phyloP scores from a whole-genome alignment of 1,284 basidiomycete species.

The Cutaneotrichosporon curvatum region DNA sequence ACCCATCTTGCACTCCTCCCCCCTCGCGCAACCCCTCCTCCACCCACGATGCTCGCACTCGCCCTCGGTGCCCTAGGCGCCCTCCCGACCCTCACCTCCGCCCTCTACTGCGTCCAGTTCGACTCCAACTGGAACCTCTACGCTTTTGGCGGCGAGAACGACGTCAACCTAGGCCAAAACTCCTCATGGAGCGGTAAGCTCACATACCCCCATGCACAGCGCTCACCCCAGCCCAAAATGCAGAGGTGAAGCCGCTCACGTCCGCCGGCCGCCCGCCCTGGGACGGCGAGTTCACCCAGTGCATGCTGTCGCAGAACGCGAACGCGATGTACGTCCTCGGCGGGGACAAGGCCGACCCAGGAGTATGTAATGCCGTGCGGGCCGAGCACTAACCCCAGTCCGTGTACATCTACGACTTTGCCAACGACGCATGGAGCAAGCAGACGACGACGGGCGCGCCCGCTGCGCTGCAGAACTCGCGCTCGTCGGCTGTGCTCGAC shows the following conservation, averaged over 20 bases:
- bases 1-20: too few relatives aligned
- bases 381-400: slow-evolving; percentile 6
- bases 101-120: slow-evolving; percentile 43
- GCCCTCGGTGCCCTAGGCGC: slow-evolving; percentile 18
- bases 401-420: slow-evolving; percentile 47
- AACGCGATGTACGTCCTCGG: slow-evolving; percentile 67
- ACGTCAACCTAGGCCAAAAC: slow-evolving; percentile 41
- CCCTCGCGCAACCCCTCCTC: too few relatives aligned
- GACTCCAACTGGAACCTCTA: slow-evolving; percentile 43
- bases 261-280: slow-evolving; percentile 43
- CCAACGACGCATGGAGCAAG: slow-evolving; percentile 41
- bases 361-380: slow-evolving; percentile 25
- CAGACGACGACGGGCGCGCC: slow-evolving; percentile 40
- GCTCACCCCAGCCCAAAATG: slow-evolving; percentile 25
- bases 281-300: slow-evolving; percentile 44
- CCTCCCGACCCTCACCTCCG: slow-evolving; percentile 25
- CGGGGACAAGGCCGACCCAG: slow-evolving; percentile 60
- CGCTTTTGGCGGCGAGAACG: slow-evolving; percentile 43
- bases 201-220: not conserved
- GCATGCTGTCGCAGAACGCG: slow-evolving; percentile 43
- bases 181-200: slow-evolving; percentile 42
- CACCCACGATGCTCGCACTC: slow-evolving; percentile 13
- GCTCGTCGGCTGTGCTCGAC: slow-evolving; percentile 60
- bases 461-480: slow-evolving; percentile 30
- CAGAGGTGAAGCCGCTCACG: slow-evolving; percentile 27